Base-by-base conservation (phyloP, 768 basidiomycete genomes). In the Lentinula sp. region DNA sequence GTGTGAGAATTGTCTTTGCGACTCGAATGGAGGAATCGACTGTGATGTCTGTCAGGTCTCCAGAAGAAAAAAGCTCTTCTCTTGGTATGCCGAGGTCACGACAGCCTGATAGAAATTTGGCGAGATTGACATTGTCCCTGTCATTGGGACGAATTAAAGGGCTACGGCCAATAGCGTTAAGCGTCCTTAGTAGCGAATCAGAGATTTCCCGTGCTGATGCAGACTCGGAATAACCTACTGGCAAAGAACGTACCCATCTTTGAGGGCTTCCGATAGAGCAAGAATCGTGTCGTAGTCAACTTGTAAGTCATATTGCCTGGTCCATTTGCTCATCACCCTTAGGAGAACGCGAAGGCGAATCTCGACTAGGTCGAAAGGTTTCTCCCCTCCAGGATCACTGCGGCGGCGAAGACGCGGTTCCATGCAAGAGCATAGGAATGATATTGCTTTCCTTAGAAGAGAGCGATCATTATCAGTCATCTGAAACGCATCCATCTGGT, bases 221-320 rank as follows among this genome's bases (percentile, higher is more conserved):
- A 35, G 33, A 60, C 35, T 1, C 16, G 49, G 36, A 18, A 18
- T 58, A 23, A 80, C 86, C 72, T 63, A 87, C 87, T 85, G 81
- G 78, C 87, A 87, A 8, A 88, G 75, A 18, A 87, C 74, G 61
- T 84, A 81, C 0, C 86, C 86, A 67, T 88, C 86, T 64, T 79
- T 72, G 62, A 88, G 67, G 1, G 83, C 81, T 52, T 85, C 84
- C n/a, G 74, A 72, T 63, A 87, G 88, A 9, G 60, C 61, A 10
- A 57, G 51, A 46, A 60, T 59, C 33, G 63, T 65, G 48, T 67
- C 63, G 1, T 52, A 36, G 41, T 64, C 66, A 4, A 60, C 45
- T 13, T 57, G 42, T 28, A 61, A 54, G 55, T n/a, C 43, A 35
- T 49, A 23, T 20, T 61, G 52, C 35, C 57, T 60, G 16, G 48